Conservation (phyloP, 192 early-diverging fungal genomes). For the Entomortierella chlamydospora region DNA sequence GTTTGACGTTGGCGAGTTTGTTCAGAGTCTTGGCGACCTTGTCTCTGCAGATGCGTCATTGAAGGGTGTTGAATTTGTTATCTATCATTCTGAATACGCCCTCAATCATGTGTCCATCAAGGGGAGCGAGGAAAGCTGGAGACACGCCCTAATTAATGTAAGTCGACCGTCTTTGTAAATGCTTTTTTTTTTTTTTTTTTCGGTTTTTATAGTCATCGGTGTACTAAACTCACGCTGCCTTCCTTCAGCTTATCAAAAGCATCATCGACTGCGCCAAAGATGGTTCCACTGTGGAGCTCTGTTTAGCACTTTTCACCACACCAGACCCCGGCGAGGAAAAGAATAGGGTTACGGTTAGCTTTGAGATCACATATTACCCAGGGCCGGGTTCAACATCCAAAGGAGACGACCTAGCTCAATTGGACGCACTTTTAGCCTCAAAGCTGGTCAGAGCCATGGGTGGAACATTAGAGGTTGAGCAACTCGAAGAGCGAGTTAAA, state of each 20-base stretch:
- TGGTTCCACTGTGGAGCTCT: constrained; percentile 66
- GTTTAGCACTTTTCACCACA: constrained; percentile 48
- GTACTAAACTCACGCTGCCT: too few relatives aligned
- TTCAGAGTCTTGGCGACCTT: constrained; percentile 69
- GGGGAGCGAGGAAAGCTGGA: constrained; percentile 65
- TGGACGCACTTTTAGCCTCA: constrained; percentile 45
- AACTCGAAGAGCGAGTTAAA: constrained; percentile 20
- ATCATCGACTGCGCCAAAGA: constrained; percentile 60
- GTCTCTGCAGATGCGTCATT: constrained; percentile 64
- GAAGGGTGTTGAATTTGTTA: constrained; percentile 65
- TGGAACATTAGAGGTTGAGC: constrained; percentile 37
- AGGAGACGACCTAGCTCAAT: constrained; percentile 29
- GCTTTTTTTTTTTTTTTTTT: constrained; percentile 2
- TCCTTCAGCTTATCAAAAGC: constrained; percentile 58
- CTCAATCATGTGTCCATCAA: constrained; percentile 62
- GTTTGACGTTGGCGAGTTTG: constrained; percentile 69
- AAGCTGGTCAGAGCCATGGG: constrained; percentile 56
- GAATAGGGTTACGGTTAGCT: constrained; percentile 52
- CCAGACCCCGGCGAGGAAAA: constrained; percentile 16
- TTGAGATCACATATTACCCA: constrained; percentile 54
- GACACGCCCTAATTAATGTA: constrained; percentile 66
- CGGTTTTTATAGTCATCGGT: neutral
- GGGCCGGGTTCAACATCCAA: constrained; percentile 14
- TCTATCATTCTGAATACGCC: constrained; percentile 65
- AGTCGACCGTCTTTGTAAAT: constrained; percentile 15